Evolutionary conservation across 164 flowering plant species (phyloP).

Genomic region (Pachysandra terminalis): DNA sequence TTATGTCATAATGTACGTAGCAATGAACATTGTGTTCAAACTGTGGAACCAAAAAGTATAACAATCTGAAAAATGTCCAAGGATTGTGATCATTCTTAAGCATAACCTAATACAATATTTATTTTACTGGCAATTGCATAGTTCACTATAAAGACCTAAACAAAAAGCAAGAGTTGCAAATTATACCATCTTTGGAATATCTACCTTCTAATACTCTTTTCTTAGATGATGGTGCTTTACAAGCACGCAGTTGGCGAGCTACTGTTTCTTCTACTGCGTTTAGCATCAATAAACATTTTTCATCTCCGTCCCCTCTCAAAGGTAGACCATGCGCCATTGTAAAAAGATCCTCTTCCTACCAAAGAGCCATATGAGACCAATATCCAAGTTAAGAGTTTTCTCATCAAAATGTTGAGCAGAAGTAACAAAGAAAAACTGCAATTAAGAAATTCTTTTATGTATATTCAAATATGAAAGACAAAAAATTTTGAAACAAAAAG

Average conservation of each 20-base stretch:
- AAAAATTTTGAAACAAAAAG: too few species aligned
- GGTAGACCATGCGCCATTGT: conserved; percentile 83
- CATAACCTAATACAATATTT: background rate
- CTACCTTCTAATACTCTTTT: conserved; percentile 70
- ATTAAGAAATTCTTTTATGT: too few species aligned
- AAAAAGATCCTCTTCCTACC: conserved; percentile 93
- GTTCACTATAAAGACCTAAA: background rate
- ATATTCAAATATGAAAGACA: too few species aligned
- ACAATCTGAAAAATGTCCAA: background rate
- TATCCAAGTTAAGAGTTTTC: background rate
- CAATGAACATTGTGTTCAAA: background rate
- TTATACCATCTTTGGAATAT: background rate
- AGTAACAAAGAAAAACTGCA: background rate
- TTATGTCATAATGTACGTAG: background rate
- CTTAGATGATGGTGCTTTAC: conserved; percentile 62
- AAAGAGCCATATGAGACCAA: background rate
- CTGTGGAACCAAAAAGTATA: background rate
- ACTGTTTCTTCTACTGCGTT: conserved; percentile 95
- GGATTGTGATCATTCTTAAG: background rate
- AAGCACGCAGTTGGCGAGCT: conserved; percentile 83
- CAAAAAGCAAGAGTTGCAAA: background rate
- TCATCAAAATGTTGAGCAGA: background rate
- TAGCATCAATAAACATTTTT: conserved; percentile 72
- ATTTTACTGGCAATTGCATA: background rate
- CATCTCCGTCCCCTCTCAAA: conserved; percentile 79